Evolutionary conservation across 495 filamentous ascomycete genomes (phyloP).

Genomic region (Hapsidospora chrysogenum): DNA sequence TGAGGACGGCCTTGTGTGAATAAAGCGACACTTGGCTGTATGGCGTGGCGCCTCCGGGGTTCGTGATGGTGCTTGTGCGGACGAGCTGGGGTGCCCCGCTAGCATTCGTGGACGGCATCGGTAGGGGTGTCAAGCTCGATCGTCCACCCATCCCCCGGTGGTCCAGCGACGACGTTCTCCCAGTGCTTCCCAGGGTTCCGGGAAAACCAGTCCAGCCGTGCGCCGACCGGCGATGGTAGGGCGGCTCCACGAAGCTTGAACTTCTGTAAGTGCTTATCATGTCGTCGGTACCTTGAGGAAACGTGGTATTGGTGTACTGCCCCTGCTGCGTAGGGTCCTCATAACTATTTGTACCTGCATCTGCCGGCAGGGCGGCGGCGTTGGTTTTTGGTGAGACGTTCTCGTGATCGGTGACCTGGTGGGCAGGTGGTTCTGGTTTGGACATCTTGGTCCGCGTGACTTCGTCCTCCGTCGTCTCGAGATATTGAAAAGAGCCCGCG

Average conservation of each 20-base stretch:
- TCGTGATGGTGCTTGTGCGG: constrained; percentile 64
- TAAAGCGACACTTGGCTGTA: constrained; percentile 79
- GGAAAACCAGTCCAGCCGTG: constrained; percentile 28
- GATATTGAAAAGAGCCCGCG: constrained; percentile 63
- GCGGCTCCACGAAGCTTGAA: constrained; percentile 22
- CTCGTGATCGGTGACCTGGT: constrained; percentile 14
- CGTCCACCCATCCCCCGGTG: constrained; percentile 18
- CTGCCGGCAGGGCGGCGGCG: constrained; percentile 6
- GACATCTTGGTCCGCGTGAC: constrained; percentile 21
- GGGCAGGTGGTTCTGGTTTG: constrained; percentile 7
- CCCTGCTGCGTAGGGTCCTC: constrained; percentile 20
- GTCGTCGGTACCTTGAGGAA: constrained; percentile 23
- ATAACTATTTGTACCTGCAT: constrained; percentile 27
- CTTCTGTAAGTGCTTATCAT: constrained; percentile 27
- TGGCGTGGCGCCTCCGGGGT: constrained; percentile 18
- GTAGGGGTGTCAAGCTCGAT: constrained; percentile 19
- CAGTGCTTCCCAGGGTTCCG: constrained; percentile 22
- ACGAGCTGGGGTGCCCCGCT: constrained; percentile 50
- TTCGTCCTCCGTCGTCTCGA: constrained; percentile 21
- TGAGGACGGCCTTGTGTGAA: constrained; percentile 70
- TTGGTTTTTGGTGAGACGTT: constrained; percentile 11
- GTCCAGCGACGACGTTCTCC: constrained; percentile 8
- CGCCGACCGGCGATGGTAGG: constrained; percentile 25
- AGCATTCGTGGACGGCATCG: constrained; percentile 13
- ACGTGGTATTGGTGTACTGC: constrained; percentile 15